A percentile compares a stretch with the other conserved stretches of the same genome.
These are phyloP conservation scores for Phytophthora meadii DNA, from an alignment of 352 stramenopile genomes.

Conservation along the genomic window DNA sequence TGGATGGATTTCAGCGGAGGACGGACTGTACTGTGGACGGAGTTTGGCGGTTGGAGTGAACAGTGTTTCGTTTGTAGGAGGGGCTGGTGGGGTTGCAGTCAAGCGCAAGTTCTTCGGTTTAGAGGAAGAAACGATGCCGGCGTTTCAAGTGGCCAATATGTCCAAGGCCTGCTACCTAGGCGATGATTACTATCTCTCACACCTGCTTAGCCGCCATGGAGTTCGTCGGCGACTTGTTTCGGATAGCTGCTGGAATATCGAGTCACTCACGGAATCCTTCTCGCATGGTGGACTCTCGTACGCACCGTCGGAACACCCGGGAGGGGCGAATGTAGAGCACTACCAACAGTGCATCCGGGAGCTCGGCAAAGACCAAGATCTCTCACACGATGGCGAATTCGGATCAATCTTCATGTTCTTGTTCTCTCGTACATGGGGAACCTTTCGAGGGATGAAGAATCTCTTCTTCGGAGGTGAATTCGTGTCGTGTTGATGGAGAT, in stretches of 20 bases:
- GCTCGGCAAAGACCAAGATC: constrained; percentile 49
- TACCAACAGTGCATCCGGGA: constrained; percentile 67
- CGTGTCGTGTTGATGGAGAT: constrained; percentile 41
- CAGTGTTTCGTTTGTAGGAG: constrained; percentile 62
- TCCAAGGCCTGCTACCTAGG: constrained; percentile 59
- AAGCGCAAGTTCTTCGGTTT: constrained; percentile 59
- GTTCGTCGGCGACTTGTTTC: constrained; percentile 53
- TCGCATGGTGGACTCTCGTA: constrained; percentile 41
- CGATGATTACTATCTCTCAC: constrained; percentile 64
- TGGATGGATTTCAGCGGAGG: constrained; percentile 58
- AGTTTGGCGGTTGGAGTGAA: constrained; percentile 58
- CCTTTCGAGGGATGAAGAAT: constrained; percentile 35
- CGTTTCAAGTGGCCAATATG: constrained; percentile 51
- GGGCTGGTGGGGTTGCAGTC: constrained; percentile 54
- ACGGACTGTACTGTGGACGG: constrained; percentile 58
- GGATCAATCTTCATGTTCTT: constrained; percentile 44
- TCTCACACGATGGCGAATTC: constrained; percentile 60
- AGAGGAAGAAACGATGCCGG: constrained; percentile 35
- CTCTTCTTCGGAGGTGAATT: constrained; percentile 35
- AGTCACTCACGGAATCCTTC: constrained; percentile 32
- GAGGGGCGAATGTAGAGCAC: constrained; percentile 65
- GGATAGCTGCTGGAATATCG: constrained; percentile 63
- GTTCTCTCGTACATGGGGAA: constrained; percentile 48
- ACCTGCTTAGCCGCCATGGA: constrained; percentile 47
- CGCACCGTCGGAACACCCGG: constrained; percentile 41